A percentile compares a stretch with the other conserved stretches of the same genome.
These are phyloP conservation scores for Sanguinoderma infundibulare DNA, from an alignment of 1,284 basidiomycete species.

Conservation along the genomic window DNA sequence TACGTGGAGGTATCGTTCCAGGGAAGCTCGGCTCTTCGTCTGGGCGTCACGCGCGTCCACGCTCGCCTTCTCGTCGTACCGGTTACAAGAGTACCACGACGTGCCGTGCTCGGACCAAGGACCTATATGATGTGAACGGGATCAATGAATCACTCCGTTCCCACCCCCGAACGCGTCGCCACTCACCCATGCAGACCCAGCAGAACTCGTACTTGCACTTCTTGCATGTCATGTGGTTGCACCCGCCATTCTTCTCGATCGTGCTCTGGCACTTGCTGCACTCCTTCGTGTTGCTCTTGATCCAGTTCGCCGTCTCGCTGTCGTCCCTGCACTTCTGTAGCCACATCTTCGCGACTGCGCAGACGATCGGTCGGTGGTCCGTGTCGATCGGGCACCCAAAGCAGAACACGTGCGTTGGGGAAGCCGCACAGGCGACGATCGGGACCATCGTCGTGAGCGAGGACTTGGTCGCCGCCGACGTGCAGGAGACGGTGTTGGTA, in stretches of 20 bases:
- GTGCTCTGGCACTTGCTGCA: slow-evolving; percentile 95
- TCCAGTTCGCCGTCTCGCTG: slow-evolving; percentile 99
- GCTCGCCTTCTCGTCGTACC: slow-evolving; percentile 93
- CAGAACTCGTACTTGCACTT: slow-evolving; percentile 94
- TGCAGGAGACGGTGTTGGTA: slow-evolving; percentile 90
- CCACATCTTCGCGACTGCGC: slow-evolving; percentile 91
- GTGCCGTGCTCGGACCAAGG: slow-evolving; percentile 99
- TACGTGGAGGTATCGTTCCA: slow-evolving; percentile 97
- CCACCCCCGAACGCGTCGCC: no score
- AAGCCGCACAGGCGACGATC: slow-evolving; percentile 78
- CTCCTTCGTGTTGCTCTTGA: slow-evolving; percentile 99
- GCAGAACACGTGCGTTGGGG: slow-evolving; percentile 78
- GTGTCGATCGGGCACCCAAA: slow-evolving; percentile 87
- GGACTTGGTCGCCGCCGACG: slow-evolving; percentile 70
- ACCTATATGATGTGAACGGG: slow-evolving; percentile 61
- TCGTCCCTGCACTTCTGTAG: slow-evolving; percentile 97
- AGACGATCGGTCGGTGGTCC: slow-evolving; percentile 93
- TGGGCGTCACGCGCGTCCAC: slow-evolving; percentile 90
- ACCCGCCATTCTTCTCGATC: slow-evolving; percentile 99
- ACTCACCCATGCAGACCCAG: slow-evolving; percentile 79
- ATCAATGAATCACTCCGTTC: slow-evolving; percentile 39
- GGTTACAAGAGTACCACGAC: slow-evolving; percentile 97
- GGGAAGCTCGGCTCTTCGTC: slow-evolving; percentile 83
- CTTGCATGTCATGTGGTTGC: slow-evolving; percentile 99
- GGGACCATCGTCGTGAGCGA: slow-evolving; percentile 86